A percentile compares a stretch with the other conserved stretches of the same genome.
Conservation (phyloP, 495 filamentous ascomycete species). For the Friedmanniomyces simplex region DNA sequence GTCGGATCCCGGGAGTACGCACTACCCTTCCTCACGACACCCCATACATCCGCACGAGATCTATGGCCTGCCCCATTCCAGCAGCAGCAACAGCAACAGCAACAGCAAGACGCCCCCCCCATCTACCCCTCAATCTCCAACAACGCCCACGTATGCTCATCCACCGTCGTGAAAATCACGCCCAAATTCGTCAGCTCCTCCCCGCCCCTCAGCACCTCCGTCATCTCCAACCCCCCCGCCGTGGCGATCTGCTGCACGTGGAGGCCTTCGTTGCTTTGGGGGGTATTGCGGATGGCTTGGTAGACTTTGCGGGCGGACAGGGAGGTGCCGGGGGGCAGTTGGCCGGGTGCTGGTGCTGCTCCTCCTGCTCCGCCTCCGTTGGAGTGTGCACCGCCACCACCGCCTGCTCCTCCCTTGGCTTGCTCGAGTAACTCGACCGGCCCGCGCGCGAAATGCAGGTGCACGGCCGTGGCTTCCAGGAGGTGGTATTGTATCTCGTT, state of each 20-base stretch:
- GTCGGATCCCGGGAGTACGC: no score
- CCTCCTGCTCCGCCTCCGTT: slow-evolving; percentile 15
- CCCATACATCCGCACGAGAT: no score
- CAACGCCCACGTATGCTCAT: slow-evolving; percentile 52
- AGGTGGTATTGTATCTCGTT: slow-evolving; percentile 88
- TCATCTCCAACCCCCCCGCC: slow-evolving; percentile 47
- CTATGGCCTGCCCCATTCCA: no score
- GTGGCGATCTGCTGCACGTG: slow-evolving; percentile 65
- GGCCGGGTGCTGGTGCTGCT: no score
- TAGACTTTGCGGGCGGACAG: slow-evolving; percentile 55
- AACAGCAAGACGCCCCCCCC: no score
- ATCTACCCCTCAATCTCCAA: slow-evolving; percentile 5
- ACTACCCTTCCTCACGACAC: no score
- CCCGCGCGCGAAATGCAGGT: slow-evolving; percentile 78
- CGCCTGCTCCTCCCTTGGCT: slow-evolving; percentile 23
- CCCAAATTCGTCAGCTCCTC: slow-evolving; percentile 66
- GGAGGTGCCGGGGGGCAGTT: slow-evolving; percentile 40
- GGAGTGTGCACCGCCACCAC: background rate
- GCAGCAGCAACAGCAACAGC: no score
- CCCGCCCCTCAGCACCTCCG: slow-evolving; percentile 61
- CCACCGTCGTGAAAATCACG: slow-evolving; percentile 78
- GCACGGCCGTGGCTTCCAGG: slow-evolving; percentile 76
- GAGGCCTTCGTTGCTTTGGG: slow-evolving; percentile 67
- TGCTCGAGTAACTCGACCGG: slow-evolving; percentile 36
- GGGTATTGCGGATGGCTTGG: slow-evolving; percentile 48